Base-by-base conservation (phyloP, 345 rosid species). In the Euphorbia lathyris region DNA sequence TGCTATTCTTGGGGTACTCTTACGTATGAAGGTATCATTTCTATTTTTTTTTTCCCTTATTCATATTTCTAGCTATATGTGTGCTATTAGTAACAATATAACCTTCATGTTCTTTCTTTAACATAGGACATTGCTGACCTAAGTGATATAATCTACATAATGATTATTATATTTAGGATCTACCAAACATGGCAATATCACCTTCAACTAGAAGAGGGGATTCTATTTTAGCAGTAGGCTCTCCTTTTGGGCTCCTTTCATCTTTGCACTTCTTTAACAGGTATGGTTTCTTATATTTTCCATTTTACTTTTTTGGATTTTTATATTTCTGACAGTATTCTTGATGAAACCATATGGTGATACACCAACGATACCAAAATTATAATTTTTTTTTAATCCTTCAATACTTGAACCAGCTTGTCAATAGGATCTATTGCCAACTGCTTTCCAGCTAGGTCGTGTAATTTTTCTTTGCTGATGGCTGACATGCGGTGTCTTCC, bases 401-500 rank as follows among this genome's bases (percentile, higher is more conserved):
- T 64, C 64, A 58, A 58, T 51, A 56, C 60, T 74, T 81, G 82
- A 72, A 78, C 74, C 90, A 95, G 99, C 61, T 78, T 87, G 72
- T 87, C 96, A 43, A 83, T 81, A 65, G 99, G 99, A 79, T 85
- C 89, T 74, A 76, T 92, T 78, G 83, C 94, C 60, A 95, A 95
- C 72, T 78, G 83, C 81, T 88, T 82, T 77, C 93, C 92, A 53
- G 86, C 90, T 66, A 75, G 82, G 72, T 88, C 90, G 66, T 52
- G 83, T 19, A 80, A 69, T 47, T 69, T 73, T 67, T 86, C 91
- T 52, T 81, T 92, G 81, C 79, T 95, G 78, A 88, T 95, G 90
- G 97, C 96, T 67, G 99, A 92, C 79, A 86, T 92, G 78, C 88
- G 93, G 20, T 90, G 98, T 82, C 97, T 92, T 78, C 98, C 97